These are phyloP conservation scores for Huntiella omanensis DNA, from an alignment of 2,329 filamentous ascomycete species.

Conservation along the genomic window DNA sequence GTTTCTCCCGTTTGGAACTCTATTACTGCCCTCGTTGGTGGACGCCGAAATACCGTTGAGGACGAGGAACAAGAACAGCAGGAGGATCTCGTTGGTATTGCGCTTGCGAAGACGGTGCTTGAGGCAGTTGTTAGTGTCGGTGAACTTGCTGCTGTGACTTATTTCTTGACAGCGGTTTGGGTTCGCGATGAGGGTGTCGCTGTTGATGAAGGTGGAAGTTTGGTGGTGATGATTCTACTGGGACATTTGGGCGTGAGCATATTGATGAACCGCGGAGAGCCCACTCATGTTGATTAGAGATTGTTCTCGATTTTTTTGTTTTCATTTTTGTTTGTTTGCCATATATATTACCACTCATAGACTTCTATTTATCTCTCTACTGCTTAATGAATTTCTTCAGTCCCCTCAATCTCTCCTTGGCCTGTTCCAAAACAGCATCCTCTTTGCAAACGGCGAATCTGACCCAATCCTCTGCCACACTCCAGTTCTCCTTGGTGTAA, in stretches of 20 bases:
- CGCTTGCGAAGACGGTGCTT: background rate
- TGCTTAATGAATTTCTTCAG: slow-evolving; percentile 48
- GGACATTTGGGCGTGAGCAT: background rate
- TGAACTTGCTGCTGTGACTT: slow-evolving; percentile 8
- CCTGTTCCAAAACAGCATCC: slow-evolving; percentile 62
- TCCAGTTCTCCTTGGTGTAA: slow-evolving; percentile 68
- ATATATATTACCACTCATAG: background rate
- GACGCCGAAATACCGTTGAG: too few relatives aligned
- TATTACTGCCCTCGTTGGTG: slow-evolving; percentile 2
- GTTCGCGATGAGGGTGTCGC: slow-evolving; percentile 8
- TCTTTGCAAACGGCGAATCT: slow-evolving; percentile 94
- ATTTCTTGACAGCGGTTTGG: slow-evolving; percentile 8
- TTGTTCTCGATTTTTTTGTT: slow-evolving; percentile 1
- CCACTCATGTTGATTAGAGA: background rate
- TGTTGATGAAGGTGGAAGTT: slow-evolving; percentile 7
- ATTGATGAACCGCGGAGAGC: background rate
- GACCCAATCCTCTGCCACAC: slow-evolving; percentile 81
- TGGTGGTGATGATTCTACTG: slow-evolving; percentile 5
- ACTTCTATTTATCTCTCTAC: background rate
- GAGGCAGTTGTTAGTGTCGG: slow-evolving; percentile 5
- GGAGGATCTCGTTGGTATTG: background rate
- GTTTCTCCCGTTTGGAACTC: slow-evolving; percentile 10
- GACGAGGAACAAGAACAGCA: background rate
- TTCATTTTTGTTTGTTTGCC: background rate
- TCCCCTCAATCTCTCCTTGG: slow-evolving; percentile 55